A percentile compares a stretch with the other conserved stretches of the same genome.
These are phyloP conservation scores for Apium graveolens DNA, from an alignment of 129 eudicot genomes.

Conservation along the genomic window DNA sequence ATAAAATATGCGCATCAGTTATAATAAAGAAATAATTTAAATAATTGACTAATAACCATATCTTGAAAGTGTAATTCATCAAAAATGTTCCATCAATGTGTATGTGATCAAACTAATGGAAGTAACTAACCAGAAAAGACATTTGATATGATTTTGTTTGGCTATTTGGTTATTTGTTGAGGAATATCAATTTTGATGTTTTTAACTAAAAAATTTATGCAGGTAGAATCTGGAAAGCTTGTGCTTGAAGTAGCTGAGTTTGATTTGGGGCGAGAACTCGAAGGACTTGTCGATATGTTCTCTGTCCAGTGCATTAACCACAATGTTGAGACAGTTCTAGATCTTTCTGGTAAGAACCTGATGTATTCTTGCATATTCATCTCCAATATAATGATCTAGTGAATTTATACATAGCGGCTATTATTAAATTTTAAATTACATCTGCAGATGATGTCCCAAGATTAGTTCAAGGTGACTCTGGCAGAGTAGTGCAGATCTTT, in stretches of 20 bases:
- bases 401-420: neutral
- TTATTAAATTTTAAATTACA: neutral
- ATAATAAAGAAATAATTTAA: neutral
- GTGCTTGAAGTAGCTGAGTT: conserved; percentile 79
- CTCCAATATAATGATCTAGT: neutral
- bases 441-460: conserved; percentile 76
- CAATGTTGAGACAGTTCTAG: conserved; percentile 80
- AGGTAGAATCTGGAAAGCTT: conserved; percentile 97
- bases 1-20: neutral
- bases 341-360: conserved; percentile 61
- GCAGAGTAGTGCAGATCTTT: conserved; percentile 84
- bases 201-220: neutral
- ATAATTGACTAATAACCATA: neutral
- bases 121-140: neutral
- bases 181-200: neutral
- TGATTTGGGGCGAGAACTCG: conserved; percentile 88
- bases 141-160: neutral
- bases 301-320: conserved; percentile 92
- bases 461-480: conserved; percentile 81
- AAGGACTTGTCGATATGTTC: conserved; percentile 95
- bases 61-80: neutral
- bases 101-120: too few relatives aligned
- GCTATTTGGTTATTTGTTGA: neutral
- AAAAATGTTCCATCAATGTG: neutral
- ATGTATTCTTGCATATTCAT: neutral